phyloP scores from a whole-genome alignment of 1,139 yeast genomes.

The Oligophagozyma castellii region DNA sequence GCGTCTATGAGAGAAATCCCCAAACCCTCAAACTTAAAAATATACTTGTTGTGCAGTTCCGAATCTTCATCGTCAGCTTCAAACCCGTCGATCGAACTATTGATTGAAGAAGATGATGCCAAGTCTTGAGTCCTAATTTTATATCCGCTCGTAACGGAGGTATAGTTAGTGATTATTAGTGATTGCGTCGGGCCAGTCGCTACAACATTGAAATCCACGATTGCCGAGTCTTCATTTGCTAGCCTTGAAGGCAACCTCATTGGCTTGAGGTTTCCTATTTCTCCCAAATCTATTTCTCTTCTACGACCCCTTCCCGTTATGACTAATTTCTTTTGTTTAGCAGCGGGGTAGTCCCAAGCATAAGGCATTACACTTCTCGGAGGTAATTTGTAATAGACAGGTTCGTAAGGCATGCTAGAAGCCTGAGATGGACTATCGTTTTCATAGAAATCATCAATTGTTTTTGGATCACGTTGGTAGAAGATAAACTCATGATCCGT shows the following conservation, averaged over 20 bases:
- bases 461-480: slow-evolving; percentile 74
- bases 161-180: slow-evolving; percentile 69
- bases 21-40: slow-evolving; percentile 67
- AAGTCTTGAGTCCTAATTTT: slow-evolving; percentile 26
- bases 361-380: slow-evolving; percentile 94
- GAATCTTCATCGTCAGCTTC: slow-evolving; percentile 59
- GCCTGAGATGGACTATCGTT: slow-evolving; percentile 52
- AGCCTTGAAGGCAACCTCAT: slow-evolving; percentile 53
- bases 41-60: slow-evolving; percentile 46
- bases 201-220: slow-evolving; percentile 75
- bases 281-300: slow-evolving; percentile 73
- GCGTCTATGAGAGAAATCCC: slow-evolving; percentile 77
- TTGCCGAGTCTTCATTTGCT: slow-evolving; percentile 30
- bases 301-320: slow-evolving; percentile 62
- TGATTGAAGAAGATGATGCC: slow-evolving; percentile 22
- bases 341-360: slow-evolving; percentile 96
- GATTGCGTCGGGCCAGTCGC: slow-evolving; percentile 97
- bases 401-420: slow-evolving; percentile 38
- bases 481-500: slow-evolving; percentile 73
- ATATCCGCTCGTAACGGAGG: slow-evolving; percentile 63
- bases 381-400: slow-evolving; percentile 67
- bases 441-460: slow-evolving; percentile 24
- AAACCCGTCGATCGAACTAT: slow-evolving; percentile 35
- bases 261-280: slow-evolving; percentile 82
- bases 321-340: slow-evolving; percentile 66